These are phyloP conservation scores for Persicaria maculosa DNA, from an alignment of 148 eudicot genomes.

Conservation along the genomic window DNA sequence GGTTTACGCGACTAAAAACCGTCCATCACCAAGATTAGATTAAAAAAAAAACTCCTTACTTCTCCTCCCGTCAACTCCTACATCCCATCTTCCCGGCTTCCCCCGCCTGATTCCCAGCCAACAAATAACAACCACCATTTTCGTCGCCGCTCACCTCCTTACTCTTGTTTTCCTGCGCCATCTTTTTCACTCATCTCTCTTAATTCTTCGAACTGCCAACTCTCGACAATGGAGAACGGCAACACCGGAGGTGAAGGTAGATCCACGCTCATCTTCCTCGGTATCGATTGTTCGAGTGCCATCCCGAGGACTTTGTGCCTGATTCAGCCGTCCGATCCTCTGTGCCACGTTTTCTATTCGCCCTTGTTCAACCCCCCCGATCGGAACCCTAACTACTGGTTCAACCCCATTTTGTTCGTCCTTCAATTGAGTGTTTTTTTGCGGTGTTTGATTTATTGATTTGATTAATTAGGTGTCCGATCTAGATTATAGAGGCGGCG, in stretches of 20 bases:
- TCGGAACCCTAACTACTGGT: slow-evolving; percentile 84
- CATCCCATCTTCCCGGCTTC: neutral
- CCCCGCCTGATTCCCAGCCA: too few species aligned
- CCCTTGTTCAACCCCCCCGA: slow-evolving; percentile 52
- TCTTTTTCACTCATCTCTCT: too few species aligned
- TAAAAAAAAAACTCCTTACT: too few species aligned
- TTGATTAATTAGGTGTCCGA: neutral
- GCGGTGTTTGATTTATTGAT: neutral
- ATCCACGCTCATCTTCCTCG: slow-evolving; percentile 19
- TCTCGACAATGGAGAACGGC: slow-evolving; percentile 37
- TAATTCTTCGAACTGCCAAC: neutral
- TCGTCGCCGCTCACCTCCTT: too few species aligned
- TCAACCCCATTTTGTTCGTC: neutral
- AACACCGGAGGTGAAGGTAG: slow-evolving; percentile 8
- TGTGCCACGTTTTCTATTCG: slow-evolving; percentile 54
- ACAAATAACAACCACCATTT: too few species aligned
- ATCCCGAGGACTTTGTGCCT: slow-evolving; percentile 70
- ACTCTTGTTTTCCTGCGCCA: too few species aligned
- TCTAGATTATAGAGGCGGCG: neutral
- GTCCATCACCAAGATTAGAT: too few species aligned
- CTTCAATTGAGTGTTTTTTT: neutral
- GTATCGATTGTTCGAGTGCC: slow-evolving; percentile 7
- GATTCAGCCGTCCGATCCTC: slow-evolving; percentile 78
- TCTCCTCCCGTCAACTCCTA: too few species aligned
- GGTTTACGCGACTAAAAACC: too few species aligned